A percentile compares a stretch with the other conserved stretches of the same genome.
Evolutionary conservation across 352 stramenopile species (phyloP).

Genomic region (Phytopythium delawarense): DNA sequence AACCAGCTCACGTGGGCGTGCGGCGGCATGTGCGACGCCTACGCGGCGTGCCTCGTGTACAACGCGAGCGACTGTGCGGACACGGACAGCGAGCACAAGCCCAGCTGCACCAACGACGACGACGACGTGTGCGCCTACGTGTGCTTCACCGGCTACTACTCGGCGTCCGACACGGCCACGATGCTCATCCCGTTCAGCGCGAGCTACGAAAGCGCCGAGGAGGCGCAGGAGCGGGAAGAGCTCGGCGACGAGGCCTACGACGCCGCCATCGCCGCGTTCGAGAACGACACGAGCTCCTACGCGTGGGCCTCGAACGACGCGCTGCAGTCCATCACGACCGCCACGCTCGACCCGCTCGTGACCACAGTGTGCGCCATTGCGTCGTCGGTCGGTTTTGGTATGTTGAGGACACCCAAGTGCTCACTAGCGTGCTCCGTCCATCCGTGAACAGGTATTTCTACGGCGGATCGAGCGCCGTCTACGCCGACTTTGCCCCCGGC

Average conservation of each 20-base stretch:
- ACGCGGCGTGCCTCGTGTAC: slow-evolving; percentile 20
- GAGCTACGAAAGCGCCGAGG: slow-evolving; percentile 22
- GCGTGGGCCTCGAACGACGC: slow-evolving; percentile 24
- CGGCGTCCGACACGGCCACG: slow-evolving; percentile 6
- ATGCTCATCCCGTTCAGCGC: slow-evolving; percentile 24
- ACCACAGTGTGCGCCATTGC: slow-evolving; percentile 1
- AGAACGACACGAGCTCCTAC: slow-evolving; percentile 21
- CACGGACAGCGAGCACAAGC: slow-evolving; percentile 11
- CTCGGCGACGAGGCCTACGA: slow-evolving; percentile 9
- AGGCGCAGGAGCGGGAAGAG: slow-evolving; percentile 11
- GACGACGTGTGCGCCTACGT: slow-evolving; percentile 16
- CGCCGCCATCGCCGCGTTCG: slow-evolving; percentile 12
- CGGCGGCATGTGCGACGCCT: slow-evolving; percentile 17
- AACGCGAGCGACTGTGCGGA: slow-evolving; percentile 10
- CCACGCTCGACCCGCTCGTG: slow-evolving; percentile 13
- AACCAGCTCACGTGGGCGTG: slow-evolving; percentile 17
- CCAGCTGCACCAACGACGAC: slow-evolving; percentile 14
- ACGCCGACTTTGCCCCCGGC: slow-evolving; percentile 11
- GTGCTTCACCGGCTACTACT: slow-evolving; percentile 17
- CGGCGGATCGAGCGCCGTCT: slow-evolving; percentile 14
- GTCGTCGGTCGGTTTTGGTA: background rate
- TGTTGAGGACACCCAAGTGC: background rate
- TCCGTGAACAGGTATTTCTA: slow-evolving; percentile 9
- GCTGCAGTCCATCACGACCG: slow-evolving; percentile 13
- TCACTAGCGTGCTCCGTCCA: background rate